Evolutionary conservation across 768 basidiomycete genomes (phyloP).

Genomic region (Erythrobasidium yunnanense): DNA sequence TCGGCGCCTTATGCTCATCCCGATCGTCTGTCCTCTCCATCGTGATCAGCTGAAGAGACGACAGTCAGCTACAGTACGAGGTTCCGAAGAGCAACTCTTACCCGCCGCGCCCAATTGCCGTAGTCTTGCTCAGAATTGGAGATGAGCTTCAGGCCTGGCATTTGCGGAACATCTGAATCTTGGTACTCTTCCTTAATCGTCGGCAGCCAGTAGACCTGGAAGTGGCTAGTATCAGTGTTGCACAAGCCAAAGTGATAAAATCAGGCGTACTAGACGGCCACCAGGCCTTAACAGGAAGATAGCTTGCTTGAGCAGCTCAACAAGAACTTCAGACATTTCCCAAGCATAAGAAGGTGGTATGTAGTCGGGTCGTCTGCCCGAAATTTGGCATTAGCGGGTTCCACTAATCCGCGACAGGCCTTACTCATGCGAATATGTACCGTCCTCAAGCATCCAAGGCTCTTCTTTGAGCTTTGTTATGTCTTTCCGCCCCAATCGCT

Average conservation of each 20-base stretch:
- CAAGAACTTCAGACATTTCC: slow-evolving; percentile 70
- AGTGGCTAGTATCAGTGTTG: no score
- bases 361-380: slow-evolving; percentile 46
- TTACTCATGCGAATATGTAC: slow-evolving; percentile 42
- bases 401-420: slow-evolving; percentile 29
- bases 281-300: slow-evolving; percentile 71
- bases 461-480: slow-evolving; percentile 33
- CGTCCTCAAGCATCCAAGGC: slow-evolving; percentile 40
- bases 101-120: slow-evolving; percentile 85
- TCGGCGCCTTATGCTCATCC: no score
- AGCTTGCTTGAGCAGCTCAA: slow-evolving; percentile 68
- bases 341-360: slow-evolving; percentile 85
- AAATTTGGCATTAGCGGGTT: slow-evolving; percentile 40
- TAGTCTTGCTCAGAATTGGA: slow-evolving; percentile 86
- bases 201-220: slow-evolving; percentile 35
- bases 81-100: slow-evolving; percentile 43
- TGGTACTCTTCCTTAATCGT: slow-evolving; percentile 76
- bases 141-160: slow-evolving; percentile 77
- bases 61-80: no score
- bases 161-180: slow-evolving; percentile 66
- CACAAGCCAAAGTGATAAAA: not conserved
- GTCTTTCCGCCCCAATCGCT: slow-evolving; percentile 42
- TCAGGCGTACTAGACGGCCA: slow-evolving; percentile 60
- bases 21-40: slow-evolving; percentile 54
- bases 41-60: slow-evolving; percentile 63